A percentile compares a stretch with the other conserved stretches of the same genome.
Evolutionary conservation across 2,329 filamentous ascomycete genomes (phyloP).

Genomic region (Furcasterigmium sp.): DNA sequence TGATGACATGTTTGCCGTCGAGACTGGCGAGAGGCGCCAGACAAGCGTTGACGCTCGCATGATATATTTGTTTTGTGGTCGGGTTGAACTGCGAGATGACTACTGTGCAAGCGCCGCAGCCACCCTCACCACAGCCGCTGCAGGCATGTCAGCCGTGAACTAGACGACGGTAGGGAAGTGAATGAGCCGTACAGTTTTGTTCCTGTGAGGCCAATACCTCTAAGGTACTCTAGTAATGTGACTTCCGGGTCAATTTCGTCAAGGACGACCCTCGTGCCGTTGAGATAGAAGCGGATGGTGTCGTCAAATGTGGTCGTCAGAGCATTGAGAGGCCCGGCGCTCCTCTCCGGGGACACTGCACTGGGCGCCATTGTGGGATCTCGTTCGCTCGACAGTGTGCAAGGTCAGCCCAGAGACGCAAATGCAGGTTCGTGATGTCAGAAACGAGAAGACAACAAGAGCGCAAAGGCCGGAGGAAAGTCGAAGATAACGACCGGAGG

Average conservation of each 20-base stretch:
- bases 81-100: conserved; percentile 92
- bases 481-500: background rate
- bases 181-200: conserved; percentile 66
- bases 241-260: conserved; percentile 87
- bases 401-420: background rate
- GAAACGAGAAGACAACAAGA: background rate
- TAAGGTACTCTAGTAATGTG: conserved; percentile 86
- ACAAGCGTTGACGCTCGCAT: conserved; percentile 95
- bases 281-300: conserved; percentile 87
- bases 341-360: conserved; percentile 45
- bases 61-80: conserved; percentile 87
- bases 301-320: conserved; percentile 79
- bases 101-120: conserved; percentile 93
- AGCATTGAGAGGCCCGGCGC: conserved; percentile 30
- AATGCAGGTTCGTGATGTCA: background rate
- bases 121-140: conserved; percentile 87
- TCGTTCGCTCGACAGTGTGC: background rate
- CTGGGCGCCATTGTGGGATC: conserved; percentile 45
- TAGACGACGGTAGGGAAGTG: background rate
- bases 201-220: conserved; percentile 88
- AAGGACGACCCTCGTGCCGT: conserved; percentile 82
- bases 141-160: background rate
- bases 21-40: conserved; percentile 87
- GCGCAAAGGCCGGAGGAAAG: background rate
- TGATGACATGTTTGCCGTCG: conserved; percentile 97